Base-by-base conservation (phyloP, 352 stramenopile species). In the Phytophthora chlamydospora region DNA sequence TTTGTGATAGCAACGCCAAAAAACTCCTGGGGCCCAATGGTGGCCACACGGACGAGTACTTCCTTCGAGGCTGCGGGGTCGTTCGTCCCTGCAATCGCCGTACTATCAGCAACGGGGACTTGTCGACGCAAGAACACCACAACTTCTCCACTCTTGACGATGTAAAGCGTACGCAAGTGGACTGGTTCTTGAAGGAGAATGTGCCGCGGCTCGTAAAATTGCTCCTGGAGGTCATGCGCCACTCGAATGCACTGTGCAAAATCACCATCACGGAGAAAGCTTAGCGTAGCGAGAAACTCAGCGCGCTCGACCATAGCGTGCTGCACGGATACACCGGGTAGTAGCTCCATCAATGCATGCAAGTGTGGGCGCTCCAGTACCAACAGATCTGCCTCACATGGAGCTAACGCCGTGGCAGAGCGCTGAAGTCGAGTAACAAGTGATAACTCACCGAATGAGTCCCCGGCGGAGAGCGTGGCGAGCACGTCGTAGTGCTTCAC, bases 211-310 rank as follows among this genome's bases (percentile, higher is more conserved):
- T 88, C 79, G 49, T 88, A 89, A 4, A 59, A 50, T 21, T 66
- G 64, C 13, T 89, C 77, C 11, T 84, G 67, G 34, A 90, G 68
- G 42, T 92, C 85, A 39, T 91, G 82, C 3, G 83, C 81, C 3
- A 92, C 71, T 31, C 85, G 83, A 32, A 94, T 91, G 46, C 85
- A 91, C 41, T 90, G 75, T 1, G 74, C 75, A 52, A 91, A 88
- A 57, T 91, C 81, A 17, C 63, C 67, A 27, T 73, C 65, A 8
- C 73, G 65, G 39, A 91, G 83, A 51, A 88, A 91, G 31, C 69
- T 79, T 3, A 94, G 59, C 2, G 67, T 62, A 1, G 77, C 38
- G 14, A 94, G 71, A 44, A 91, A 90, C 64, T 86, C 76, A 17
- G 83, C 83, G 12, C 85, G 80, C 31, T 84, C 68, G 10, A 92